phyloP scores from a whole-genome alignment of 2,329 filamentous ascomycete species.

The Xylariales sp. region DNA sequence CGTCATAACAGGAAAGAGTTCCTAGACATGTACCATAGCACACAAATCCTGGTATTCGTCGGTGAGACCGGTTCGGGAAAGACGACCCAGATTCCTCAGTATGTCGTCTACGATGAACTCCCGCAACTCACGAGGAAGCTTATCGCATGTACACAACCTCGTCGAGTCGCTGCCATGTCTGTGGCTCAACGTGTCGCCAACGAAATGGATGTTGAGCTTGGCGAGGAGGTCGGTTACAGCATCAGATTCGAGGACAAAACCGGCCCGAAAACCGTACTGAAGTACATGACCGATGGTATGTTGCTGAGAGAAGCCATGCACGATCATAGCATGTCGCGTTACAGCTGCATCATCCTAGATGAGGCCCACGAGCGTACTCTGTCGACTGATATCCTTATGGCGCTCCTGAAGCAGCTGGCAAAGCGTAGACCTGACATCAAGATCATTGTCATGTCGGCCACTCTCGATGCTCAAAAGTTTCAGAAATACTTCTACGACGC shows the following conservation, averaged over 20 bases:
- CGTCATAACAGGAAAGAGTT: constrained; percentile 60
- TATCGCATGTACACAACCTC: constrained; percentile 94
- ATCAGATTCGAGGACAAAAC: constrained; percentile 98
- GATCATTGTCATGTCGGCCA: constrained; percentile 98
- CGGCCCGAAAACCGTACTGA: constrained; percentile 80
- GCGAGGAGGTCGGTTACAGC: constrained; percentile 95
- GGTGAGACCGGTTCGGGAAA: constrained; percentile 99
- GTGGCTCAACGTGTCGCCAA: constrained; percentile 96
- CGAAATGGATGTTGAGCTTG: constrained; percentile 89
- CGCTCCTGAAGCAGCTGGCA: constrained; percentile 86
- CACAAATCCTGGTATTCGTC: constrained; percentile 95
- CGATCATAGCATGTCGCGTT: constrained; percentile 84
- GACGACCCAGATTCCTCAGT: constrained; percentile 98
- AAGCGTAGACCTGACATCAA: constrained; percentile 82
- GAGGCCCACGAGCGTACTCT: constrained; percentile 98
- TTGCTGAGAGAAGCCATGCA: constrained; percentile 94
- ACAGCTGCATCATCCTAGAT: constrained; percentile 97
- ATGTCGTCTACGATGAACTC: constrained; percentile 94
- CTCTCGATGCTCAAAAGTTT: constrained; percentile 95
- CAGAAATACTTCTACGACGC: constrained; percentile 96
- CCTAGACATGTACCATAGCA: constrained; percentile 84
- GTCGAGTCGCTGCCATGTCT: constrained; percentile 97
- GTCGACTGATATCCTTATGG: constrained; percentile 96
- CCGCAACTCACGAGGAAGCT: constrained; percentile 83
- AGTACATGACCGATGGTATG: constrained; percentile 99